Evolutionary conservation across 148 eudicot genomes (phyloP), one percentile per base, ranked within the genome.

Genomic region (Vaccinium vitisidaea): DNA sequence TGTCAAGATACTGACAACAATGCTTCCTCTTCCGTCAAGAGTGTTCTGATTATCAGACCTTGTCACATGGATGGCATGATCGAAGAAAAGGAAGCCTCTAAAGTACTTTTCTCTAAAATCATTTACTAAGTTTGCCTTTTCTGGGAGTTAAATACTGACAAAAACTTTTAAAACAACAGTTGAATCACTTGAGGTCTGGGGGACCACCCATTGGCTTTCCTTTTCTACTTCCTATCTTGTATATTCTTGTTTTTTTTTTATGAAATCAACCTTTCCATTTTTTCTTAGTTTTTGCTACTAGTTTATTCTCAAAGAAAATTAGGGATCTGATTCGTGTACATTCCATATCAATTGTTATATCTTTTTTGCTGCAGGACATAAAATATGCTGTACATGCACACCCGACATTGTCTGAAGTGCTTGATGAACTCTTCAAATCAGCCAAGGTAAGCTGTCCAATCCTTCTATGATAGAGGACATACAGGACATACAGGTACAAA

Each of bases 321-420:
- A 14, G 48, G 46, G 43, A 27, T 48, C 65, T 73, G 65, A 21
- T 63, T 55, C 15, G 10, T 83, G 27, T 50, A 27, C 27, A 59
- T 84, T 56, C 75, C 71, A 43, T 52, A 48, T 52, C 82, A 53
- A 82, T 19, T 56, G 70, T 46, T 30, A 16, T 61, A 25, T 48
- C 49, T 79, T 65, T 56, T 75, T 76, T 77, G 82, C 46, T 91
- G 69, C 94, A 97, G 99, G 99, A 97, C 87, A 89, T 97, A 46
- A 94, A 95, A 86, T 89, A 85, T 84, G 96, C 98, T 67, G 99
- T 97, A 85, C 99, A 97, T 85, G 99, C 99, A 61, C 99, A 97
- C 90, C 99, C 99, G 85, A 97, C 99, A 32, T 84, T 97, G 87
- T 97, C 99, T 86, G 99, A 97, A 94, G 99, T 97, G 70, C 88